Evolutionary conservation across 208 protist species (phyloP), one percentile per base, ranked within the genome.

Genomic region (Trypanosoma avium): DNA sequence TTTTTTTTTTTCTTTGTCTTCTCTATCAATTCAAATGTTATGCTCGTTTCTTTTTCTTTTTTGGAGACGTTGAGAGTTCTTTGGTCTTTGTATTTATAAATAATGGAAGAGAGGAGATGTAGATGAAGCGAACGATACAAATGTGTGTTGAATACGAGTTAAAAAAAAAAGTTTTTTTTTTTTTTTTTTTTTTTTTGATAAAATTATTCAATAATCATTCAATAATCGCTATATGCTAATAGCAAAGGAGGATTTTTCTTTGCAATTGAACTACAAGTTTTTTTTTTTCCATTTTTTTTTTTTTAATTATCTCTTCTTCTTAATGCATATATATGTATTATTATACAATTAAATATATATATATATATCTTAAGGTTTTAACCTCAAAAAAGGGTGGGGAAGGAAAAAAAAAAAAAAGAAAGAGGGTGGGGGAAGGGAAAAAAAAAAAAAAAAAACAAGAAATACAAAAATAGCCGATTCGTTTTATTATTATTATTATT

Each of bases 1-100:
- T 2, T 29, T 61, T 66, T 66, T 72, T 66, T 68, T 38, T 22
- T 33, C 33, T 55, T 15, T 55, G 24, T 12, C 22, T 6, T 12
- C 10, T 4, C 30, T 56, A 29, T 13, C 12, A n/a, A 56, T 32
- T 4, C 9, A 13, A 32, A 56, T n/a, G n/a, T n/a, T n/a, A n/a
- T n/a, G n/a, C n/a, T n/a, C n/a, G n/a, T n/a, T n/a, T n/a, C n/a
- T n/a, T n/a, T n/a, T n/a, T n/a, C n/a, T n/a, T n/a, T n/a, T n/a
- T n/a, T 56, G 50, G 50, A 22, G 19, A 32, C 12, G 10, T n/a
- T 32, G 30, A 56, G 10, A 32, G 3, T 13, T 22, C 5, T 47
- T 7, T 48, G 1, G 19, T 27, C 24, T 52, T 24, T 27, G 4
- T 52, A 21, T 19, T 56, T 26, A 12, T 36, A 4, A 22, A n/a